phyloP scores from a whole-genome alignment of 75 land plant species.

The Sequoiadendron giganteum region DNA sequence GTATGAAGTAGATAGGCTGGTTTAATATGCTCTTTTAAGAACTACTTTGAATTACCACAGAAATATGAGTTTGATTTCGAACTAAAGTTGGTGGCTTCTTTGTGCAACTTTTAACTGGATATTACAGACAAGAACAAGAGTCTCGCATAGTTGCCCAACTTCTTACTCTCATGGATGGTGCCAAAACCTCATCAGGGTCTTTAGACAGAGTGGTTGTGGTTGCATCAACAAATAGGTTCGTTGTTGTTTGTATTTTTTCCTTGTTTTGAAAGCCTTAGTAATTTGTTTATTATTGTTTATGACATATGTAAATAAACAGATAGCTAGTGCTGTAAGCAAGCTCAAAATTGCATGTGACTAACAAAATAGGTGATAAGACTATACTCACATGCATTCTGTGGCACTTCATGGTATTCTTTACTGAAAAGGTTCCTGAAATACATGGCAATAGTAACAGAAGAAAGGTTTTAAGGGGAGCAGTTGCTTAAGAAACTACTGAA shows the following conservation, averaged over 20 bases:
- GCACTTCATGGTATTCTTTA: background rate
- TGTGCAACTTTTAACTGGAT: constrained; percentile 2
- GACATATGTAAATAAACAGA: background rate
- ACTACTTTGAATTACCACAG: background rate
- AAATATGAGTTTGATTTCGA: background rate
- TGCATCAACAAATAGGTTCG: constrained; percentile 85
- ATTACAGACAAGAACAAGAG: constrained; percentile 75
- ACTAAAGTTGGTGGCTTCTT: background rate
- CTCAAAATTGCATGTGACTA: background rate
- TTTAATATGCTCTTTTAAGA: background rate
- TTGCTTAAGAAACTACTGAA: background rate
- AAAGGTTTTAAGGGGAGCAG: background rate
- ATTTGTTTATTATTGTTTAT: background rate
- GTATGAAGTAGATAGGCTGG: background rate
- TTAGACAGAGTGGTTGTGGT: constrained; percentile 67
- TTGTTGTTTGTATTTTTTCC: background rate
- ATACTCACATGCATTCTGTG: background rate
- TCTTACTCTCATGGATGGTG: constrained; percentile 78
- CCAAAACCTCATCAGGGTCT: constrained; percentile 30
- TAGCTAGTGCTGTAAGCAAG: background rate
- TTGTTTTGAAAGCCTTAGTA: background rate
- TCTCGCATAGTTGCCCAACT: constrained; percentile 78
- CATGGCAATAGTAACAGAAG: background rate
- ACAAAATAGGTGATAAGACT: background rate
- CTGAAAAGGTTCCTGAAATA: background rate